Percentiles rank a stretch among this genome's conserved stretches.
Conservation (phyloP, 306 rosid species). For the Dalbergia cochinchinensis region DNA sequence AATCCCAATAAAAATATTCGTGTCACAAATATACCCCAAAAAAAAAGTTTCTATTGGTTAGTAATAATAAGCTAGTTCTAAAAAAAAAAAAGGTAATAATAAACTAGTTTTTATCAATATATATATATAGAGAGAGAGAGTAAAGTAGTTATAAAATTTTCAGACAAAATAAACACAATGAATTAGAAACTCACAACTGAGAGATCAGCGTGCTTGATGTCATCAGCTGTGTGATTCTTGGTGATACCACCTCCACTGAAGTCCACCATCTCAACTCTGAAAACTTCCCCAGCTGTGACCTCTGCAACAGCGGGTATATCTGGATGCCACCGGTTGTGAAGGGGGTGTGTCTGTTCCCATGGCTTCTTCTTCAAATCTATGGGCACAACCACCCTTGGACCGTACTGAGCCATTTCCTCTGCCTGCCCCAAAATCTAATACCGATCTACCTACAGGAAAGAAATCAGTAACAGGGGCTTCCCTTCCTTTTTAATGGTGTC, state of each 20-base stretch:
- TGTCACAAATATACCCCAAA: no score
- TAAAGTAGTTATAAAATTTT: no score
- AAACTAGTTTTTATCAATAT: no score
- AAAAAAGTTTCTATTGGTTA: no score
- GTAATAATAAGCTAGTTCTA: no score
- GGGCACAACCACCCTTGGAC: constrained; percentile 49
- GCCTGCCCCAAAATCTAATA: no score
- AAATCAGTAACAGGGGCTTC: neutral
- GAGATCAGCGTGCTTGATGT: constrained; percentile 61
- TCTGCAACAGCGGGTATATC: constrained; percentile 56
- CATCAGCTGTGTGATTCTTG: constrained; percentile 55
- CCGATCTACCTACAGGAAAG: neutral
- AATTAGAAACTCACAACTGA: constrained; percentile 58
- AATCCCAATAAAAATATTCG: no score
- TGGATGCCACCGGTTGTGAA: constrained; percentile 68
- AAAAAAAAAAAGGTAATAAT: no score
- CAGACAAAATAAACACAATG: no score
- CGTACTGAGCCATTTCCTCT: constrained; percentile 42
- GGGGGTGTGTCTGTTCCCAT: constrained; percentile 57
- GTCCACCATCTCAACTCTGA: constrained; percentile 62
- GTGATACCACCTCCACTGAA: constrained; percentile 63
- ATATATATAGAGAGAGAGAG: no score
- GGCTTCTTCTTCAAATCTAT: constrained; percentile 59
- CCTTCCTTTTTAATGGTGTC: neutral
- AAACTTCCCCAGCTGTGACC: constrained; percentile 43